Evolutionary conservation across 2,329 filamentous ascomycete species (phyloP).

Genomic region (Exophiala phaeomuriformis): DNA sequence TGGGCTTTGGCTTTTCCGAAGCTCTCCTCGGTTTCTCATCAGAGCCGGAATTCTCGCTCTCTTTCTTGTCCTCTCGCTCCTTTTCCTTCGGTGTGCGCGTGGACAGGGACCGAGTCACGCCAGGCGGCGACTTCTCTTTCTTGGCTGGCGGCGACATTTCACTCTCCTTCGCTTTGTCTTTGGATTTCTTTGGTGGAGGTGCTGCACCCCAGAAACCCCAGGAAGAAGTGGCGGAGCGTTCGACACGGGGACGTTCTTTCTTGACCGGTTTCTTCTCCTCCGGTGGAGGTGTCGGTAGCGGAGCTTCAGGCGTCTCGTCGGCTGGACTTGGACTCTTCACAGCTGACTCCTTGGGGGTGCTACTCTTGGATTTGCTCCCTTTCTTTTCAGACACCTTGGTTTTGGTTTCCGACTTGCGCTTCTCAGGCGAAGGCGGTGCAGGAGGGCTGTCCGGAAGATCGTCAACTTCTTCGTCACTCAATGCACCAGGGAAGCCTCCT

Average conservation of each 20-base stretch:
- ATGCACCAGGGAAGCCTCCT: conserved; percentile 51
- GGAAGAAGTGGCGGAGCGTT: conserved; percentile 58
- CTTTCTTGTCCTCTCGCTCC: conserved; percentile 48
- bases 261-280: conserved; percentile 54
- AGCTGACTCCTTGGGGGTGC: conserved; percentile 19
- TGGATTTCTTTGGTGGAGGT: conserved; percentile 42
- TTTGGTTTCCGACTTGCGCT: conserved; percentile 20
- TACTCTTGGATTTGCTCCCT: conserved; percentile 29
- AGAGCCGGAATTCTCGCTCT: conserved; percentile 61
- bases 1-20: conserved; percentile 46
- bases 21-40: conserved; percentile 47
- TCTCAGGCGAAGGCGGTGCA: conserved; percentile 16
- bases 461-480: conserved; percentile 43
- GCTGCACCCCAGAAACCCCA: conserved; percentile 70
- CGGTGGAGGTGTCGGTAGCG: conserved; percentile 45
- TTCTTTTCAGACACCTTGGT: conserved; percentile 19
- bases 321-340: conserved; percentile 29
- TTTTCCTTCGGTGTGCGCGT: conserved; percentile 49
- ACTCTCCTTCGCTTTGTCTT: conserved; percentile 43
- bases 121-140: conserved; percentile 38
- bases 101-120: conserved; percentile 51
- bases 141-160: conserved; percentile 29
- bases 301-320: conserved; percentile 30
- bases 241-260: conserved; percentile 71
- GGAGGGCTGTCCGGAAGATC: conserved; percentile 28